Percentiles rank a stretch among this genome's conserved stretches.
phyloP scores from a whole-genome alignment of 2,329 filamentous ascomycete genomes.

The Fusarium nelsonii region DNA sequence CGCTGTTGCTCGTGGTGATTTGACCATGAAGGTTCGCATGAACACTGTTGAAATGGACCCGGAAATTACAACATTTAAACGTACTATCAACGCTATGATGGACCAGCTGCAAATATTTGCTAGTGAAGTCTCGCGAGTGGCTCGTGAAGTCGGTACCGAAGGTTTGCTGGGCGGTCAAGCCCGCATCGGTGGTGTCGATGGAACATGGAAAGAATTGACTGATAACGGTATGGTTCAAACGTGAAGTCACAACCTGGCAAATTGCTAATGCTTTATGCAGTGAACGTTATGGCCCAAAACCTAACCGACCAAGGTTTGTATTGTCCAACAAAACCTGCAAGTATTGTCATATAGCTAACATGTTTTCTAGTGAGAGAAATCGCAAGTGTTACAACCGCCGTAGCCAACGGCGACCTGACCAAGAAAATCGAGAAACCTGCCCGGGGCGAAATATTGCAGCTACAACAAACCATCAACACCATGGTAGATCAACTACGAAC shows the following conservation, averaged over 20 bases:
- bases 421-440: slow-evolving; percentile 87
- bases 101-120: slow-evolving; percentile 97
- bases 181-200: slow-evolving; percentile 91
- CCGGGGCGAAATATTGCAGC: slow-evolving; percentile 83
- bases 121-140: slow-evolving; percentile 93
- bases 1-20: slow-evolving; percentile 91
- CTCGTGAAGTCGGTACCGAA: slow-evolving; percentile 95
- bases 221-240: slow-evolving; percentile 73
- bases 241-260: not conserved
- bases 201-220: slow-evolving; percentile 97
- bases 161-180: slow-evolving; percentile 94
- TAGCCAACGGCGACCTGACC: slow-evolving; percentile 84
- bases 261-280: slow-evolving; percentile 55
- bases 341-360: slow-evolving; percentile 27
- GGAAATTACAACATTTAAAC: slow-evolving; percentile 97
- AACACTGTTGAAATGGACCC: slow-evolving; percentile 97
- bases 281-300: slow-evolving; percentile 87
- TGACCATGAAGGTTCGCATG: slow-evolving; percentile 97
- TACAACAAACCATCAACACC: slow-evolving; percentile 89
- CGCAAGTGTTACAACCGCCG: slow-evolving; percentile 84
- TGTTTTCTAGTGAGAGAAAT: slow-evolving; percentile 77
- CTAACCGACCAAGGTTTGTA: slow-evolving; percentile 77
- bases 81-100: slow-evolving; percentile 99
- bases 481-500: slow-evolving; percentile 89
- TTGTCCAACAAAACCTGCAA: not conserved